Conservation (phyloP, 441 rosid genomes). For the Gossypium lobatum region DNA sequence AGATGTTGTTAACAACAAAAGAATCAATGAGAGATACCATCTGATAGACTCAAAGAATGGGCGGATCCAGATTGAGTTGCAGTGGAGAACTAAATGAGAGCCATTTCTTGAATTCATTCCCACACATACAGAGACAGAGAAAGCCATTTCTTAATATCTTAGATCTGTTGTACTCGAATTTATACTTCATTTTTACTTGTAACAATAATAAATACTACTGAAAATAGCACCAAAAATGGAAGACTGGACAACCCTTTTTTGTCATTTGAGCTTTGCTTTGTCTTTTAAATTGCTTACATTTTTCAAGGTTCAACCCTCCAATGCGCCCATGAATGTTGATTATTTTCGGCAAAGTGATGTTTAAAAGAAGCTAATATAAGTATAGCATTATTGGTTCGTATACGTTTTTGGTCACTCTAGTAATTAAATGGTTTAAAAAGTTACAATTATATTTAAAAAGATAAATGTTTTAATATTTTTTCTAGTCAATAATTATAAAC, state of each 20-base stretch:
- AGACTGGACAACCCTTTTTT: not conserved
- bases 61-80: constrained; percentile 71
- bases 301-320: no score
- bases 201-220: constrained; percentile 6
- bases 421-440: no score
- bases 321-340: no score
- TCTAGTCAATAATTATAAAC: no score
- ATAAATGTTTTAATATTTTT: no score
- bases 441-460: no score
- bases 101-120: not conserved
- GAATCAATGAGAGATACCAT: constrained; percentile 82
- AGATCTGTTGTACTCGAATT: not conserved
- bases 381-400: no score
- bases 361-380: no score
- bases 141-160: constrained; percentile 2
- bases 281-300: not conserved
- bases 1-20: constrained; percentile 76
- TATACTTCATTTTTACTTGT: constrained; percentile 9
- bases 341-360: no score
- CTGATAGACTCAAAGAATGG: constrained; percentile 92
- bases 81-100: constrained; percentile 61
- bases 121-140: not conserved
- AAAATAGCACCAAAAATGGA: not conserved
- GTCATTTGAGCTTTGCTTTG: not conserved
- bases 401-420: no score